phyloP scores from a whole-genome alignment of 202 grass and related monocot genomes.

The Setaria viridis region DNA sequence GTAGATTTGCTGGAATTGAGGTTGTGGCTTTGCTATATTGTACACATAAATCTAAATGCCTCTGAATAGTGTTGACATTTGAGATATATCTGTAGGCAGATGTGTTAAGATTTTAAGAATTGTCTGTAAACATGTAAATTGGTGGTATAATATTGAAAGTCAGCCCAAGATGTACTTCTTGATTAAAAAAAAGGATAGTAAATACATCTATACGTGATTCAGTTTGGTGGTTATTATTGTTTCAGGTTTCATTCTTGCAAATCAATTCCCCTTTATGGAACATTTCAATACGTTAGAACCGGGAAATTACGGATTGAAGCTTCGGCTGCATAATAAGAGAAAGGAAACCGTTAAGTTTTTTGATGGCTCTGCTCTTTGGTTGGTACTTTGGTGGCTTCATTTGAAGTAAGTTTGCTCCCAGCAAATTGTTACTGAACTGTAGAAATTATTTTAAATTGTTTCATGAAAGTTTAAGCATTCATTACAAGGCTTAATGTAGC shows the following conservation, averaged over 20 bases:
- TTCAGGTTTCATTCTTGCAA: constrained; percentile 45
- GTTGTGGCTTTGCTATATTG: constrained; percentile 45
- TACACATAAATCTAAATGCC: constrained; percentile 45
- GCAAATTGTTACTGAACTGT: constrained; percentile 26
- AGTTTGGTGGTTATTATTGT: constrained; percentile 35
- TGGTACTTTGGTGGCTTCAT: constrained; percentile 41
- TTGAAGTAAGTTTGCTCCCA: constrained; percentile 44
- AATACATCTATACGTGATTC: constrained; percentile 42
- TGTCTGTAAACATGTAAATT: constrained; percentile 52
- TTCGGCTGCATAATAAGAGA: constrained; percentile 10
- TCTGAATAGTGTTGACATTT: constrained; percentile 45
- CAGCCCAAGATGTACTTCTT: constrained; percentile 41
- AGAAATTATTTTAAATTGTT: constrained; percentile 29
- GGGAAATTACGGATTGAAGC: constrained; percentile 14
- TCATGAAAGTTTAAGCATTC: constrained; percentile 18
- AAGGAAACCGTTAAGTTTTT: constrained; percentile 28
- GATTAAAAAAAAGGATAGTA: constrained; percentile 40
- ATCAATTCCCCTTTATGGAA: constrained; percentile 17
- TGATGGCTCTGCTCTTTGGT: constrained; percentile 33
- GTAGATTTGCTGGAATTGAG: constrained; percentile 35
- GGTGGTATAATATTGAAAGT: constrained; percentile 48
- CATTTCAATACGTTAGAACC: constrained; percentile 31
- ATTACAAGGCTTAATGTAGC: background rate
- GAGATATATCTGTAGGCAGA: constrained; percentile 34
- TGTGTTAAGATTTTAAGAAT: constrained; percentile 30